Evolutionary conservation across 148 eudicot species (phyloP), one percentile per base, ranked within the genome.

Genomic region (Beta vulgaris): DNA sequence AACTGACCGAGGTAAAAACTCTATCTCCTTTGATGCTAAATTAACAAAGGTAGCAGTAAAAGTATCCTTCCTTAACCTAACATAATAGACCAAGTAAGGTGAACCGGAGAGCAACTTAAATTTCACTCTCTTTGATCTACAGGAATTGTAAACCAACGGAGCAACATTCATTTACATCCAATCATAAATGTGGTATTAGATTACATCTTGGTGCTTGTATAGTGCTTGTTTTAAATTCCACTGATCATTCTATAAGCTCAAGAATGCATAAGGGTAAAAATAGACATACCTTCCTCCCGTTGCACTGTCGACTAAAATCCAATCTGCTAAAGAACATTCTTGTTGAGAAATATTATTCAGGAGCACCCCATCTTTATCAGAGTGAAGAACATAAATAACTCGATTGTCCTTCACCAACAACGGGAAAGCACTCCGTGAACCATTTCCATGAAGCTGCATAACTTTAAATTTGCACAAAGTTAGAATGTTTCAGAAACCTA

Each of bases 291-390:
- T 92, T 76, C 99, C 99, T 77, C 98, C 99, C 54, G 73, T 84
- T 28, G 98, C 91, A 84, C 98, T 92, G 78, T 96, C 99, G 35
- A 92, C 90, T 14, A 92, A 90, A 74, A 96, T 69, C 98, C 97
- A 92, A 86, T 92, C 98, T 78, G 82, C 93, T 74, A 84, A 78
- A 79, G 93, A 77, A 73, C 91, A 87, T 23, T 92, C 94, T 76
- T 89, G 81, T 66, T 91, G 90, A 62, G 97, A 84, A 62, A 95
- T 86, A 71, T 82, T 71, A 77, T 96, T 96, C 78, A 89, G 77
- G 72, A 92, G 94, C 16, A 73, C 73, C 34, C 99, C 98, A 73
- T 87, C 87, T 79, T 88, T 86, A 78, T 89, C 84, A 55, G 98
- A 90, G 78, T 92, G 92, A 85, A 96, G 99, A 84, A 96, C 98